These are phyloP conservation scores for Arthonia radiata DNA, from an alignment of 495 filamentous ascomycete genomes.

Conservation along the genomic window DNA sequence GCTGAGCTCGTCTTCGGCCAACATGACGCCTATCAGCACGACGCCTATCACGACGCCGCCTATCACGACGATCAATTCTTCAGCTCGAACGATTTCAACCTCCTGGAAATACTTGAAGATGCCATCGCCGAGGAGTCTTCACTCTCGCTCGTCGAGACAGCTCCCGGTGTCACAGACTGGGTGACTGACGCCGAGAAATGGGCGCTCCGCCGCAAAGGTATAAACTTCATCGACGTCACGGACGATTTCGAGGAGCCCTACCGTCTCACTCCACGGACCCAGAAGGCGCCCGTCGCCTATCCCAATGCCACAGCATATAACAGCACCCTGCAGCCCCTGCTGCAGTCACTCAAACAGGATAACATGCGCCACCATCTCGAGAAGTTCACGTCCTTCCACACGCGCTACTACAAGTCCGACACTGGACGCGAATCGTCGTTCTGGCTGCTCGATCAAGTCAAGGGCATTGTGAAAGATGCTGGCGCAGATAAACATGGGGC, in stretches of 20 bases:
- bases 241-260: conserved; percentile 30
- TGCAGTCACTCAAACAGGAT: conserved; percentile 41
- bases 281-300: conserved; percentile 25
- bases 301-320: conserved; percentile 42
- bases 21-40: too few relatives aligned
- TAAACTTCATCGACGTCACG: conserved; percentile 57
- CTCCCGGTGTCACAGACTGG: conserved; percentile 61
- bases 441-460: conserved; percentile 65
- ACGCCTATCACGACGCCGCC: too few relatives aligned
- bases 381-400: conserved; percentile 60
- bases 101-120: too few relatives aligned
- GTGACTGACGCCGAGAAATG: conserved; percentile 92
- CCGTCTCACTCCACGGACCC: conserved; percentile 11
- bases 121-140: too few relatives aligned
- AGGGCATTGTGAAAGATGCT: conserved; percentile 37
- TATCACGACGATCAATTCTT: too few relatives aligned
- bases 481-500: conserved; percentile 46
- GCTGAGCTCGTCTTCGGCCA: too few relatives aligned
- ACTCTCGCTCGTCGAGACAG: conserved; percentile 77
- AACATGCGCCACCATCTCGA: conserved; percentile 58
- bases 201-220: conserved; percentile 52
- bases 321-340: conserved; percentile 37
- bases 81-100: too few relatives aligned
- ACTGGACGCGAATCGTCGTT: conserved; percentile 69
- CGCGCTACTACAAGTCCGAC: conserved; percentile 71